These are phyloP conservation scores for Cynanchum wilfordii DNA, from an alignment of 257 asterid species.

Conservation along the genomic window DNA sequence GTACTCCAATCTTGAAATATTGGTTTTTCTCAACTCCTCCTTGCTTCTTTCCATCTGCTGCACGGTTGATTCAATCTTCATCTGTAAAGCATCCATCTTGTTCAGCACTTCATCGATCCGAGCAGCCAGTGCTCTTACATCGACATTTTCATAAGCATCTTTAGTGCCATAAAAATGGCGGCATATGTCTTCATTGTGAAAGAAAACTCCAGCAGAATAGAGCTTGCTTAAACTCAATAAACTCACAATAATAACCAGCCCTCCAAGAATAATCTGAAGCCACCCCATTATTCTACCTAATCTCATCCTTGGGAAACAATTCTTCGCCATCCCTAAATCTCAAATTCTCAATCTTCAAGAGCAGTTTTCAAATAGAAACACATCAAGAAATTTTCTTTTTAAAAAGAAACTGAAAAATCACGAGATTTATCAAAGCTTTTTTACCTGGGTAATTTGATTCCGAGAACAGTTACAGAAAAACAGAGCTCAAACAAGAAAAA, in stretches of 20 bases:
- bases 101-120: constrained; percentile 57
- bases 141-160: constrained; percentile 31
- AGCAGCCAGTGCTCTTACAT: constrained; percentile 37
- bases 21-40: constrained; percentile 25
- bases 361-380: neutral
- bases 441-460: neutral
- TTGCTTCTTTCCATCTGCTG: constrained; percentile 46
- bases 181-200: constrained; percentile 67
- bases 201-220: constrained; percentile 62
- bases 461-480: constrained; percentile 2
- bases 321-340: constrained; percentile 34
- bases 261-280: constrained; percentile 59
- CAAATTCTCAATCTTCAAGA: neutral
- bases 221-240: constrained; percentile 56
- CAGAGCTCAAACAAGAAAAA: neutral
- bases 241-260: constrained; percentile 62
- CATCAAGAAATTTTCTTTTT: neutral
- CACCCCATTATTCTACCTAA: constrained; percentile 63
- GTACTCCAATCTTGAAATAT: constrained; percentile 45
- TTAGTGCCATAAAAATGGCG: constrained; percentile 44
- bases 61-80: constrained; percentile 56
- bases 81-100: constrained; percentile 58
- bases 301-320: constrained; percentile 42
- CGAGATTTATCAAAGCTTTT: neutral
- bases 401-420: neutral